These are phyloP conservation scores for Monoraphidium neglectum DNA, from an alignment of 139 green algal species.

Conservation along the genomic window DNA sequence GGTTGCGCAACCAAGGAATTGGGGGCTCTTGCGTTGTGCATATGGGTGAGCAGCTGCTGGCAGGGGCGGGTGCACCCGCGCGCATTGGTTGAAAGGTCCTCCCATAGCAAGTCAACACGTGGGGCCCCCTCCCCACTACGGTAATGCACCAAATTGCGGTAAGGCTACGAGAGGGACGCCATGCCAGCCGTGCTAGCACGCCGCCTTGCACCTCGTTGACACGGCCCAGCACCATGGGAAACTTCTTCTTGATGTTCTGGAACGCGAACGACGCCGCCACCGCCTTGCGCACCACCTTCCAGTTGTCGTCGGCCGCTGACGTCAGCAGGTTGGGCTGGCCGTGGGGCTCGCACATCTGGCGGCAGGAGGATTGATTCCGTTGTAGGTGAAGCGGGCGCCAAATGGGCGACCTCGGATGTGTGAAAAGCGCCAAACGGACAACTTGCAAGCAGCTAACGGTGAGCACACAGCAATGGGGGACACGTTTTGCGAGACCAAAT, in stretches of 20 bases:
- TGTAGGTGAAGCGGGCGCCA: not conserved
- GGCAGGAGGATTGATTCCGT: not conserved
- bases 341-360: conserved; percentile 47
- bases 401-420: not conserved
- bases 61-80: no score
- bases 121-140: no score
- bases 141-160: no score
- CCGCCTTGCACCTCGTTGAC: conserved; percentile 9
- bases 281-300: conserved; percentile 59
- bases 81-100: no score
- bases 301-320: conserved; percentile 41
- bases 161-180: not conserved
- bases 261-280: conserved; percentile 48
- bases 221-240: conserved; percentile 33
- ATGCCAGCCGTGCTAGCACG: not conserved
- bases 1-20: no score
- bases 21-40: no score
- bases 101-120: no score
- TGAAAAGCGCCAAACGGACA: no score
- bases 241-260: conserved; percentile 60
- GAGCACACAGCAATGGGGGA: not conserved
- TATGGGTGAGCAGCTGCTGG: no score
- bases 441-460: not conserved
- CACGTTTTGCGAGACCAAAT: not conserved
- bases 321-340: conserved; percentile 58